Conservation (phyloP, 2,329 filamentous ascomycete species). For the Teratosphaeria epicoccoides region DNA sequence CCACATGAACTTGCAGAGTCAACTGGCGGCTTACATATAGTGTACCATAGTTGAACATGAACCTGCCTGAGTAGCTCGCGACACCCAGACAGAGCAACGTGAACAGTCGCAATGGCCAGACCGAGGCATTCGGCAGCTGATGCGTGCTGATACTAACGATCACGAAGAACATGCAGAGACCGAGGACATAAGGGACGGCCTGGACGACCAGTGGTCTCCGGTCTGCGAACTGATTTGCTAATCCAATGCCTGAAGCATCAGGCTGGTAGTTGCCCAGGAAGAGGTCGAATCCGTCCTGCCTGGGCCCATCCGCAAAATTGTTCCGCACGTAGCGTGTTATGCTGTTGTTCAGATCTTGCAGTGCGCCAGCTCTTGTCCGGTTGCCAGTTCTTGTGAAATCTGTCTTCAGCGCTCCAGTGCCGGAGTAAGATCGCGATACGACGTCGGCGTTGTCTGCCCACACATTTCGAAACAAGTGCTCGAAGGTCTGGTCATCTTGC, state of each 20-base stretch:
- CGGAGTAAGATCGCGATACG: constrained; percentile 84
- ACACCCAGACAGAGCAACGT: constrained; percentile 66
- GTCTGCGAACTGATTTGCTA: constrained; percentile 69
- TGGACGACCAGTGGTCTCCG: constrained; percentile 78
- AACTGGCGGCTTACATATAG: constrained; percentile 66
- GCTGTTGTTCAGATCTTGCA: constrained; percentile 81
- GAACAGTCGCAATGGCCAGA: constrained; percentile 75
- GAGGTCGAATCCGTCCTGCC: constrained; percentile 90
- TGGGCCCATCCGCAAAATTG: constrained; percentile 87
- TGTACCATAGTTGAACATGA: constrained; percentile 76
- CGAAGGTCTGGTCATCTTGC: constrained; percentile 70
- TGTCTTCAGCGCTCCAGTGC: constrained; percentile 94
- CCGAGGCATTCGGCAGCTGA: constrained; percentile 58
- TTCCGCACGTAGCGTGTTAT: constrained; percentile 83
- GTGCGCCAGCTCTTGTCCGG: constrained; percentile 70
- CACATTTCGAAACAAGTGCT: constrained; percentile 86
- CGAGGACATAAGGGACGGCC: constrained; percentile 82
- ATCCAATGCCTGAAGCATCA: constrained; percentile 56
- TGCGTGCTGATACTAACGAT: constrained; percentile 64
- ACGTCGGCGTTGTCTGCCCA: constrained; percentile 99
- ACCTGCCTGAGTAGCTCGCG: constrained; percentile 60
- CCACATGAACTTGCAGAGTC: constrained; percentile 1
- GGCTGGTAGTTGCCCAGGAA: constrained; percentile 83
- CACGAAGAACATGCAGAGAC: constrained; percentile 75
- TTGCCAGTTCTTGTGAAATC: constrained; percentile 92